Evolutionary conservation across 331 rosid species (phyloP), one percentile per base, ranked within the genome.

Genomic region (Quercus lobata): DNA sequence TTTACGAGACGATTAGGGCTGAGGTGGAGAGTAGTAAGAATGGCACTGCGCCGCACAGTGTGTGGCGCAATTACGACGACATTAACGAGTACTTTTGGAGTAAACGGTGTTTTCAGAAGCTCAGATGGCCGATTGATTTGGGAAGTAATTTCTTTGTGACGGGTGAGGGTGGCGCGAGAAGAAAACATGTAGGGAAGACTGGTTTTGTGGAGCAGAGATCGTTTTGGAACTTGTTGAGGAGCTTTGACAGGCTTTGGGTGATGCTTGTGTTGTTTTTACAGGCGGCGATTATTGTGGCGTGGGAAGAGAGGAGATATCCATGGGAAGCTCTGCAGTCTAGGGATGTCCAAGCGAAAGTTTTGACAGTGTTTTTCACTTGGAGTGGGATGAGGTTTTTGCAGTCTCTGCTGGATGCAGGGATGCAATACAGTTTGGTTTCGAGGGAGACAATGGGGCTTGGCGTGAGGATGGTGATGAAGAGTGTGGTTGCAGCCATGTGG

Each of bases 151-250:
- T 96, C 44, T 96, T 93, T 72, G 93, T 88, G 74, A 88, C 90
- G 24, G 77, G 87, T 27, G 81, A 90, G 60, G 78, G 73, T 10
- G 27, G 53, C 3, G 27, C 37, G 35, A n/a, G 37, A 78, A 84
- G 89, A 57, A 88, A 78, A 88, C 97, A 85, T 76, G 97, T 96
- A 71, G 99, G 99, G 1, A 96, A 96, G 88, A 96, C 99, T 21
- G 99, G 99, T 32, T 96, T 90, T 82, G 99, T 96, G 63, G 98
- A 96, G 86, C 96, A 88, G 88, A 90, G 99, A 76, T 96, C 99
- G 58, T 96, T 96, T 84, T 91, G 92, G 96, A 96, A 96, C 84
- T 82, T 95, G 88, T 83, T 87, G 46, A 75, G 99, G 85, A 95
- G 99, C 76, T 93, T 96, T 4, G 99, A 96, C 61, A 83, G 97